These are phyloP conservation scores for Teunomyces cretensis DNA, from an alignment of 805 yeast species.

Conservation along the genomic window DNA sequence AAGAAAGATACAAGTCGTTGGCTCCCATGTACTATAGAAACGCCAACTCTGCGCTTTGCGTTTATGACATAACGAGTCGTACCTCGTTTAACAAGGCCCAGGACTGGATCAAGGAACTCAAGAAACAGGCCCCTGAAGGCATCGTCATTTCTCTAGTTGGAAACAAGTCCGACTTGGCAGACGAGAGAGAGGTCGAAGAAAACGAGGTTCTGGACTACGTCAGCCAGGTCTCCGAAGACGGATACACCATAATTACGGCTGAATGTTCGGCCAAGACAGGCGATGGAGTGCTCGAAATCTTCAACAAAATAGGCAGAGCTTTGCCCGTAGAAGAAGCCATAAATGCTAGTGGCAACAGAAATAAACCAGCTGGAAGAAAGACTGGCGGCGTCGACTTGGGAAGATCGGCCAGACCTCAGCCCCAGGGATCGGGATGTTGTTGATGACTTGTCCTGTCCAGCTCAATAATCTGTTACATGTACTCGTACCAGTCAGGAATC, in stretches of 20 bases:
- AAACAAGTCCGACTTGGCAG: conserved; percentile 62
- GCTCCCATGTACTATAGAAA: conserved; percentile 85
- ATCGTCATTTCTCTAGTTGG: conserved; percentile 83
- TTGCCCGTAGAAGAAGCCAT: conserved; percentile 43
- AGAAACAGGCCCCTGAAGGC: conserved; percentile 73
- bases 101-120: conserved; percentile 76
- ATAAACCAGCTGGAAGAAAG: conserved; percentile 26
- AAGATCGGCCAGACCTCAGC: conserved; percentile 24
- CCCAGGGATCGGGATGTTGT: conserved; percentile 24
- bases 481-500: too few relatives aligned
- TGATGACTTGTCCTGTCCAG: conserved; percentile 12
- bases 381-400: conserved; percentile 39
- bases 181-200: conserved; percentile 44
- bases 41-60: conserved; percentile 78
- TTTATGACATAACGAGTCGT: conserved; percentile 69
- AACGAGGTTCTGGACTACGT: conserved; percentile 50
- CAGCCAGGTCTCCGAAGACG: conserved; percentile 41
- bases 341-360: conserved; percentile 21
- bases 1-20: conserved; percentile 72
- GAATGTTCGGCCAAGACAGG: conserved; percentile 48
- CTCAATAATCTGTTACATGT: too few relatives aligned
- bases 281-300: conserved; percentile 43
- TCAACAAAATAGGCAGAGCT: conserved; percentile 38
- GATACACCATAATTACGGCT: conserved; percentile 36
- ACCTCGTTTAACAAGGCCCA: conserved; percentile 70